Evolutionary conservation across 225 moss, liverwort and hornwort genomes (phyloP).

Genomic region (Physcomitrellopsis africana): DNA sequence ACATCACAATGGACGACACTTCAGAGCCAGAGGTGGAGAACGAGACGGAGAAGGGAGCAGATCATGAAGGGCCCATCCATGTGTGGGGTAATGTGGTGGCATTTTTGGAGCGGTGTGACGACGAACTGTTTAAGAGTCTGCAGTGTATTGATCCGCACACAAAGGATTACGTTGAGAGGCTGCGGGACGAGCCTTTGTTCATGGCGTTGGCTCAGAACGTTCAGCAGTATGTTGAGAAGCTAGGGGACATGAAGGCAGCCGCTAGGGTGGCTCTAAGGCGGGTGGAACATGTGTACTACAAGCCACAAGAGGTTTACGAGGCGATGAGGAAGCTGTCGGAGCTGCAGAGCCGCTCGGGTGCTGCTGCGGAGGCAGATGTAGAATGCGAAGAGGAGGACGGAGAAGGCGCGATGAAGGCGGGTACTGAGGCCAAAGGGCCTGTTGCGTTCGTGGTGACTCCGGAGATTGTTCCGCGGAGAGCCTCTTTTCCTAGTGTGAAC

Average conservation of each 20-base stretch:
- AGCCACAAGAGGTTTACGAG: too few relatives aligned
- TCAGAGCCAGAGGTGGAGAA: constrained; percentile 61
- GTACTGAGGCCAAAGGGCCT: too few relatives aligned
- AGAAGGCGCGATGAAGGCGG: too few relatives aligned
- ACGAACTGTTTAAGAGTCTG: constrained; percentile 72
- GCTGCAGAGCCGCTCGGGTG: too few relatives aligned
- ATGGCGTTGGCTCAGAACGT: too few relatives aligned
- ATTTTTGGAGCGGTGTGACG: constrained; percentile 67
- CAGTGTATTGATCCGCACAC: constrained; percentile 79
- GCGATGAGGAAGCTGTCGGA: too few relatives aligned
- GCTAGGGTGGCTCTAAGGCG: too few relatives aligned
- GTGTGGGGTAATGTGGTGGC: constrained; percentile 77
- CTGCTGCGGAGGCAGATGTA: too few relatives aligned
- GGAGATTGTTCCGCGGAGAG: constrained; percentile 55
- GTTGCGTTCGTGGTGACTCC: constrained; percentile 51
- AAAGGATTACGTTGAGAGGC: constrained; percentile 73
- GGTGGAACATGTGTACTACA: too few relatives aligned
- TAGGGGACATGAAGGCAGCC: too few relatives aligned
- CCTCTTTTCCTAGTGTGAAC: constrained; percentile 59
- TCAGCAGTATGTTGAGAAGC: too few relatives aligned
- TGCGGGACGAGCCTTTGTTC: constrained; percentile 3
- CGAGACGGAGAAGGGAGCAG: constrained; percentile 73
- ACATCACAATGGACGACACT: constrained; percentile 68
- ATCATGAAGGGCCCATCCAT: constrained; percentile 62
- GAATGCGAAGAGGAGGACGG: too few relatives aligned